A percentile compares a stretch with the other conserved stretches of the same genome.
Conservation (phyloP, 2,329 filamentous ascomycete species). For the Beauveria scarabaeidicola region DNA sequence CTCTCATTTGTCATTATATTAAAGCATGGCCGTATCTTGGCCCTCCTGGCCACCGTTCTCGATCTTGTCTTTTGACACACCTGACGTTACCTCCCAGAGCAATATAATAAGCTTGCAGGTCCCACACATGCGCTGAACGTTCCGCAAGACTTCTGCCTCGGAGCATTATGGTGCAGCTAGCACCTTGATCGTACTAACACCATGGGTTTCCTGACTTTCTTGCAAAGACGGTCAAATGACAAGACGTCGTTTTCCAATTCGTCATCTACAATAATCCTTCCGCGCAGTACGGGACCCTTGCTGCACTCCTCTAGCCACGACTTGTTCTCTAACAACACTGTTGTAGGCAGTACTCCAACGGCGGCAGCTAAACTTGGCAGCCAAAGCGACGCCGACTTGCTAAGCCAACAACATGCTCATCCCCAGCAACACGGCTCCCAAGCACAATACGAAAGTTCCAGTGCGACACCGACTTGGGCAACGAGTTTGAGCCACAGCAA, state of each 20-base stretch:
- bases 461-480: neutral
- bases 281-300: neutral
- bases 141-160: neutral
- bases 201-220: conserved; percentile 9
- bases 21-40: neutral
- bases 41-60: neutral
- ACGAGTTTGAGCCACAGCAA: neutral
- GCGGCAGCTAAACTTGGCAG: neutral
- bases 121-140: neutral
- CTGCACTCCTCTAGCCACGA: neutral
- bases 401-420: neutral
- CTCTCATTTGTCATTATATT: neutral
- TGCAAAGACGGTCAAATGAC: neutral
- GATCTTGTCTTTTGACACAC: neutral
- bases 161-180: neutral
- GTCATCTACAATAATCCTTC: neutral
- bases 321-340: neutral
- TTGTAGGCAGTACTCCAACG: neutral
- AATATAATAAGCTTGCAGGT: conserved; percentile 6
- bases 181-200: neutral
- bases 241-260: neutral
- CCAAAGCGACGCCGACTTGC: neutral
- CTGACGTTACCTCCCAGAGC: neutral
- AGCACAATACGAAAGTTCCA: neutral
- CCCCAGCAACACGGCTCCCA: neutral